Evolutionary conservation across 2,329 filamentous ascomycete species (phyloP).

Genomic region (Beauveria varroae): DNA sequence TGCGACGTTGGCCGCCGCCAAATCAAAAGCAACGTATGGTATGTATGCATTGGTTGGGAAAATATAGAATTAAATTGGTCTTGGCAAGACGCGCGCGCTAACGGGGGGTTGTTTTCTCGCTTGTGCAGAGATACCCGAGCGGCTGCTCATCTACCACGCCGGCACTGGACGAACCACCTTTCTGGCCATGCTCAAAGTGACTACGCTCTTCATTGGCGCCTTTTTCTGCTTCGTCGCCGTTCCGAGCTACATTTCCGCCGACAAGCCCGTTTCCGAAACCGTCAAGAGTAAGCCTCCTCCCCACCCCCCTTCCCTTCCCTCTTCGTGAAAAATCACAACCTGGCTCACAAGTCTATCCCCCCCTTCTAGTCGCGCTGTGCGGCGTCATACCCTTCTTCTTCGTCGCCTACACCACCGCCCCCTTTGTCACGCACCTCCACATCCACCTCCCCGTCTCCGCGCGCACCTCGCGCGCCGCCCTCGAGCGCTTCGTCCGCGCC

Average conservation of each 20-base stretch:
- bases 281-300: conserved; percentile 27
- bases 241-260: conserved; percentile 46
- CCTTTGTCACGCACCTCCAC: conserved; percentile 67
- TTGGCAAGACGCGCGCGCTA: background rate
- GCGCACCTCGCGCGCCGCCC: conserved; percentile 48
- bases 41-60: background rate
- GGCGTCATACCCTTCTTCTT: conserved; percentile 59
- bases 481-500: conserved; percentile 43
- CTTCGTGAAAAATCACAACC: conserved; percentile 5
- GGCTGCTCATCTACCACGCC: conserved; percentile 66
- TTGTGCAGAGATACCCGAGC: conserved; percentile 42
- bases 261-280: conserved; percentile 28
- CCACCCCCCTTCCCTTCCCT: background rate
- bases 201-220: conserved; percentile 60
- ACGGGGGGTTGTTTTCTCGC: background rate
- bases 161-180: conserved; percentile 60
- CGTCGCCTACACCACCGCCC: conserved; percentile 56
- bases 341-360: background rate
- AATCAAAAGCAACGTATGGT: background rate
- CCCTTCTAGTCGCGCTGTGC: conserved; percentile 43
- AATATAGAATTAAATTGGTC: no score
- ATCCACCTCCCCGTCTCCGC: conserved; percentile 60
- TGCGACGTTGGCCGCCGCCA: background rate
- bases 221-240: conserved; percentile 59
- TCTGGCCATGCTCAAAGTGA: conserved; percentile 63